phyloP scores from a whole-genome alignment of 768 basidiomycete species.

The Galerina marginata region DNA sequence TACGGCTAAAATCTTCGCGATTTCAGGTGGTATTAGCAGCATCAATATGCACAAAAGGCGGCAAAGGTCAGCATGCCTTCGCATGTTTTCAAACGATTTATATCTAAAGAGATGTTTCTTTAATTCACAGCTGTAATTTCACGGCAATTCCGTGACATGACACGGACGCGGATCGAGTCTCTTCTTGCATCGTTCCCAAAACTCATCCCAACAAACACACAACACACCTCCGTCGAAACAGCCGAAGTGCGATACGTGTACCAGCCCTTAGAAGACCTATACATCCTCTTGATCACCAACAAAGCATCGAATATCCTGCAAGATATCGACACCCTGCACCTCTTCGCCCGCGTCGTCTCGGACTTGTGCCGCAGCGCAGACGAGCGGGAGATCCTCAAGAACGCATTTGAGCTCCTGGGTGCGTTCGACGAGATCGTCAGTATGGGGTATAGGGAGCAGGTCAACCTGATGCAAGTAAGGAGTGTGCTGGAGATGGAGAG shows the following conservation, averaged over 20 bases:
- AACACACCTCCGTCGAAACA: constrained; percentile 97
- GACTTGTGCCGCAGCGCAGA: constrained; percentile 87
- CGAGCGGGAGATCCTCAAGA: constrained; percentile 87
- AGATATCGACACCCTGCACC: constrained; percentile 95
- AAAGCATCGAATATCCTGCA: constrained; percentile 99
- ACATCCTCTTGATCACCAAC: constrained; percentile 97
- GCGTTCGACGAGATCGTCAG: constrained; percentile 98
- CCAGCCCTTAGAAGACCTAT: constrained; percentile 95
- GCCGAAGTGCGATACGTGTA: constrained; percentile 96
- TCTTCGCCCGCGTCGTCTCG: constrained; percentile 92
- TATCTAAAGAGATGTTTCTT: background rate
- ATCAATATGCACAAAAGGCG: constrained; percentile 93
- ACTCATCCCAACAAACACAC: constrained; percentile 91
- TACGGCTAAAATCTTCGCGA: background rate
- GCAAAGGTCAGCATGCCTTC: constrained; percentile 72
- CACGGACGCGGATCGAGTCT: constrained; percentile 90
- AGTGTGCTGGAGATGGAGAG: constrained; percentile 88
- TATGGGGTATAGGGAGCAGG: constrained; percentile 82
- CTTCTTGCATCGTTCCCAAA: constrained; percentile 97
- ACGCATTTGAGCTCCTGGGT: constrained; percentile 91
- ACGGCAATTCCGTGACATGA: constrained; percentile 94
- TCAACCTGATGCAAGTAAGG: constrained; percentile 79
- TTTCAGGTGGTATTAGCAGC: constrained; percentile 88
- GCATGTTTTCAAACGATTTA: background rate
- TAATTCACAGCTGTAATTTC: constrained; percentile 83